phyloP scores from a whole-genome alignment of 345 rosid species.

The Capsella bursapastoris region DNA sequence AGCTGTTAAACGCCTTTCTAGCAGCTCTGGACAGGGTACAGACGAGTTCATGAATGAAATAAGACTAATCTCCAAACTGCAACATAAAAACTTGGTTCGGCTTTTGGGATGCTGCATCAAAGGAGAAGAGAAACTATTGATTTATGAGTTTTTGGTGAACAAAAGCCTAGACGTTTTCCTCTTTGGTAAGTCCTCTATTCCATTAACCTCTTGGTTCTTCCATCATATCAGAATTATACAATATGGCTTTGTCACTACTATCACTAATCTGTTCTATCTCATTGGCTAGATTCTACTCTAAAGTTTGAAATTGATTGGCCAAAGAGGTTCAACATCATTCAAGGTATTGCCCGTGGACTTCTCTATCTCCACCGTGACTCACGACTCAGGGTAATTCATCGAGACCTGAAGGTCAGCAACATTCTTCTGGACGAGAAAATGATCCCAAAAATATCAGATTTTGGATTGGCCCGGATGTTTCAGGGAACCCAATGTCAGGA shows the following conservation, averaged over 20 bases:
- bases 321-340: constrained; percentile 13
- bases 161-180: constrained; percentile 57
- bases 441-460: constrained; percentile 29
- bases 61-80: constrained; percentile 56
- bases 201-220: background rate
- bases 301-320: background rate
- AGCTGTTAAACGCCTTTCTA: constrained; percentile 56
- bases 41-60: constrained; percentile 54
- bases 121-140: constrained; percentile 52
- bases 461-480: constrained; percentile 28
- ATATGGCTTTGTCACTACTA: background rate
- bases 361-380: constrained; percentile 31
- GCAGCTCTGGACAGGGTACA: constrained; percentile 53
- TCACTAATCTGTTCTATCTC: background rate
- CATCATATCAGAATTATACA: background rate
- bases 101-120: constrained; percentile 63
- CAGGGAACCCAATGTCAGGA: constrained; percentile 22
- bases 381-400: constrained; percentile 14
- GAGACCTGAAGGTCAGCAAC: constrained; percentile 35
- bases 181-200: constrained; percentile 48
- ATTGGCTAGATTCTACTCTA: constrained; percentile 12
- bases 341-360: constrained; percentile 27
- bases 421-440: constrained; percentile 22
- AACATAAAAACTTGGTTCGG: constrained; percentile 67
- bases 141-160: constrained; percentile 66